Evolutionary conservation across 2,329 filamentous ascomycete genomes (phyloP), one percentile per base, ranked within the genome.

Genomic region (Cyphellophora attinorum): DNA sequence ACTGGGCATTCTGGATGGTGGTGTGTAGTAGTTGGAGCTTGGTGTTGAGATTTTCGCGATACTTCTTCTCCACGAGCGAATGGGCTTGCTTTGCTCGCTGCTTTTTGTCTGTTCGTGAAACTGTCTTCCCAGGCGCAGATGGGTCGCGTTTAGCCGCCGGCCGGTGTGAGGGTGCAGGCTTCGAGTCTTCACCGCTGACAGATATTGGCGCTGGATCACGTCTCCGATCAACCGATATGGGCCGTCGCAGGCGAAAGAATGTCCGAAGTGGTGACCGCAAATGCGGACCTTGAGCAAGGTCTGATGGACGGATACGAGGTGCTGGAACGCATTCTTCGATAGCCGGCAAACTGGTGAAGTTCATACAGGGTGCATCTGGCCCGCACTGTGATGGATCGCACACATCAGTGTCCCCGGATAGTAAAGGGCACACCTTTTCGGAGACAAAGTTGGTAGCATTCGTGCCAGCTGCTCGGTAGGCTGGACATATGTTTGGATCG

Each of bases 21-120:
- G 29, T 37, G 40, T 49, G 45, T 5, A 49, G 34, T 28, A 47
- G 44, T n/a, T 39, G 36, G 29, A 49, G 45, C 32, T 49, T 49
- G 14, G 47, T 42, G 30, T 49, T 49, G 31, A 49, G 39, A 32
- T 49, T 49, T 34, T 49, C 47, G 19, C 47, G 39, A 27, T 49
- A 49, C 21, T 49, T 49, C 27, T 41, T 41, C 23, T 49, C 47
- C 19, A 49, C 47, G 12, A 49, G 41, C 3, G 39, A 43, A 29
- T 49, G 47, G 11, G 47, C 47, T 34, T 48, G 45, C 17, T 46
- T 45, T 8, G 44, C 44, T 5, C 46, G 42, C 28, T 45, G 37
- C 34, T 47, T 48, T 15, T 37, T 34, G n/a, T 48, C 46, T 11
- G 41, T 45, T 5, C 15, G 12, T 4, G 29, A 2, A 13, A 12